These are phyloP conservation scores for Gossypium anomalum DNA, from an alignment of 345 rosid genomes.

Conservation along the genomic window DNA sequence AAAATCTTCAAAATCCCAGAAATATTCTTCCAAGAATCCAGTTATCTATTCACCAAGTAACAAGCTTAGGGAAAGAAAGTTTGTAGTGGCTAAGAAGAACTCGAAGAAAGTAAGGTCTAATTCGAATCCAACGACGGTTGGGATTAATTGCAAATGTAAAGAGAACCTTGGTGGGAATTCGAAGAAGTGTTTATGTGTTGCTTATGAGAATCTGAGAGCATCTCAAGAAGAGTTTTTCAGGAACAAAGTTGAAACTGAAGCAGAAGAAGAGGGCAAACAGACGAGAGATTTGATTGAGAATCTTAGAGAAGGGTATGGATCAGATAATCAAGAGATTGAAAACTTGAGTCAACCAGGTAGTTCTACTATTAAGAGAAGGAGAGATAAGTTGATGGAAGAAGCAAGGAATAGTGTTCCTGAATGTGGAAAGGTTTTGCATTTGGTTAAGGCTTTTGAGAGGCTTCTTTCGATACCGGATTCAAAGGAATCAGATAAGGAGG, in stretches of 20 bases:
- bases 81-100: slow-evolving; percentile 39
- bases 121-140: background rate
- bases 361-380: slow-evolving; percentile 69
- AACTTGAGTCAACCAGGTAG: slow-evolving; percentile 21
- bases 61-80: slow-evolving; percentile 70
- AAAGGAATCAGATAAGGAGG: slow-evolving; percentile 29
- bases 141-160: background rate
- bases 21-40: slow-evolving; percentile 31
- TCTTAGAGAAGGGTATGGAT: slow-evolving; percentile 21
- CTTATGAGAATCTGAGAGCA: slow-evolving; percentile 70
- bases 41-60: slow-evolving; percentile 50
- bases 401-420: slow-evolving; percentile 65
- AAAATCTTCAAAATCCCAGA: slow-evolving; percentile 55
- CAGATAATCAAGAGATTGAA: slow-evolving; percentile 17
- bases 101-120: background rate
- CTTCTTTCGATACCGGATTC: slow-evolving; percentile 40
- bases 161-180: slow-evolving; percentile 37
- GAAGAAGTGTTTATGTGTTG: slow-evolving; percentile 74
- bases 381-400: slow-evolving; percentile 65
- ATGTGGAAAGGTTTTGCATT: slow-evolving; percentile 68
- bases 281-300: slow-evolving; percentile 27
- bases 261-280: slow-evolving; percentile 23
- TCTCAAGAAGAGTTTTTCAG: slow-evolving; percentile 83
- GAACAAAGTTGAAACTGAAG: slow-evolving; percentile 20
- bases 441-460: slow-evolving; percentile 80